Evolutionary conservation across 257 asterid species (phyloP), one percentile per base, ranked within the genome.

Genomic region (Solanum clarkiae): DNA sequence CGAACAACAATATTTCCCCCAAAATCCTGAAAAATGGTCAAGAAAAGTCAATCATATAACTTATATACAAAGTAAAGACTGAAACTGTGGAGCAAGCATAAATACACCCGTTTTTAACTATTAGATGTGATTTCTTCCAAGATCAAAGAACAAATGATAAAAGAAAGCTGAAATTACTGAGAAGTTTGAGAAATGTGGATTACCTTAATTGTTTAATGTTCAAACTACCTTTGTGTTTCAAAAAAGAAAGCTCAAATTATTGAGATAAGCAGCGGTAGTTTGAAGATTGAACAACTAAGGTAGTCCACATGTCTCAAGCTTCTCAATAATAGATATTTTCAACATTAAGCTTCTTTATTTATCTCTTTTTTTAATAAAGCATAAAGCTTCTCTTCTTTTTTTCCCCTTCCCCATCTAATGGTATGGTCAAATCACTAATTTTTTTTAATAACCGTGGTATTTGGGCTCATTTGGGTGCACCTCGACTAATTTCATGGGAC

Each of bases 11-110:
- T 80, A 80, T 57, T 88, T 80, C 84, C 89, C 69, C 87, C 90
- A 60, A 87, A 74, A 84, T 82, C 96, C 99, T 96, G 95, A 90
- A 85, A 84, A 85, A 40, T 63, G 79, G 84, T 47, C 47, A 85
- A 66, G 49, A 83, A 86, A 70, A 74, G 88, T 44, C 88, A 63
- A 86, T 80, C 79, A 77, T 62, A 40, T 80, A 66, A 84, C 82
- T 83, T 80, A 80, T 59, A 87, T 45, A 65, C 24, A 45, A 80
- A 75, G 51, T 74, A 83, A 75, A 84, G n/a, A 84, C 36, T 40
- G 69, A 68, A 53, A 44, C 81, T 54, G 49, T 18, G 62, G 51
- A 49, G 29, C 32, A 83, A 15, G 55, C 69, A n/a, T 53, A 40
- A 54, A 40, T 22, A 12, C 32, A 82, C 51, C 70, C 32, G 5